phyloP scores from a whole-genome alignment of 495 filamentous ascomycete species.

The Penicillium psychrofluorescens region DNA sequence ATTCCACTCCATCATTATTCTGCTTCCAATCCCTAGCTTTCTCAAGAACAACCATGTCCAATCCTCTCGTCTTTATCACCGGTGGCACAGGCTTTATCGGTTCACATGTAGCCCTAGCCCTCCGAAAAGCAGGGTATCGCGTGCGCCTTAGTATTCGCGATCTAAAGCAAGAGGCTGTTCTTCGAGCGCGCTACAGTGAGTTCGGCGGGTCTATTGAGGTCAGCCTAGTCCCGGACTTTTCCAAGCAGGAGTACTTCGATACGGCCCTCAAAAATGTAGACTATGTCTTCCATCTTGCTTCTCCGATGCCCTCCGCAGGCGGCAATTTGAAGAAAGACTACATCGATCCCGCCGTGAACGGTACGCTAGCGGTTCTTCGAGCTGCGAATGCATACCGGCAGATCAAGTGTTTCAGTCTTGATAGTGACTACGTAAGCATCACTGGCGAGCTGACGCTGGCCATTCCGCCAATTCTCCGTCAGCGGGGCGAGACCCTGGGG shows the following conservation, averaged over 20 bases:
- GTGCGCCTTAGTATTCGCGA: constrained; percentile 17
- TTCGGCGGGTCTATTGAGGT: constrained; percentile 20
- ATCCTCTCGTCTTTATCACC: constrained; percentile 19
- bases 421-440: no score
- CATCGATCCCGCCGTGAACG: constrained; percentile 28
- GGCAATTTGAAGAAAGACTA: constrained; percentile 7
- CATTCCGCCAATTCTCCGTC: no score
- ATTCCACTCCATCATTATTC: no score
- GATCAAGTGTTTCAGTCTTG: constrained; percentile 4
- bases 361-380: constrained; percentile 28
- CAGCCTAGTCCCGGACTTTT: constrained; percentile 41
- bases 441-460: no score
- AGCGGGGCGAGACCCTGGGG: no score
- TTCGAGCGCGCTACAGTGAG: constrained; percentile 8
- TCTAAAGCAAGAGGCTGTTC: constrained; percentile 10
- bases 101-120: constrained; percentile 14
- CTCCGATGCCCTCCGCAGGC: constrained; percentile 24
- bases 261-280: constrained; percentile 36
- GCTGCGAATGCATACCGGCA: constrained; percentile 22
- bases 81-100: constrained; percentile 12
- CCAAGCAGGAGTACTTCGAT: constrained; percentile 34
- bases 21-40: no score
- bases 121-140: constrained; percentile 14
- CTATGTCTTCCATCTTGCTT: constrained; percentile 47
- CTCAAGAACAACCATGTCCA: no score